Evolutionary conservation across 805 yeast genomes (phyloP), one percentile per base, ranked within the genome.

Genomic region (Scheffersomyces coipomensis): DNA sequence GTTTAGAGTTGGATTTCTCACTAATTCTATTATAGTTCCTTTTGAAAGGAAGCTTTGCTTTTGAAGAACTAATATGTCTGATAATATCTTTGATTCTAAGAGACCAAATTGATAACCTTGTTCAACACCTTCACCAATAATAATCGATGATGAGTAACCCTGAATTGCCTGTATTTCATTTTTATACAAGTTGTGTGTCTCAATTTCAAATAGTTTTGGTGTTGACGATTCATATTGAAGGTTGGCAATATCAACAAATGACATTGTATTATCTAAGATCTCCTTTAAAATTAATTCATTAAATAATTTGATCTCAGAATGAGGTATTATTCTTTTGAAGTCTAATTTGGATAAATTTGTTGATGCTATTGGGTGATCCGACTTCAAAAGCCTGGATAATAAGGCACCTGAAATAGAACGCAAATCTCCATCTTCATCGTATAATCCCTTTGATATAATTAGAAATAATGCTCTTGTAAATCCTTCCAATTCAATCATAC

Each of bases 181-280:
- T 47, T 80, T 68, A 59, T 80, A 86, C 29, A 84, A 73, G 47
- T 88, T 87, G 39, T 73, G 76, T 49, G 77, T 78, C 53, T 88
- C 97, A 5, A 73, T 60, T 5, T 79, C 79, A 57, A 88, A 88
- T 29, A 88, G 55, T 2, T 27, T 27, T n/a, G 30, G 5, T 13
- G n/a, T 7, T 3, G 30, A 27, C 15, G 7, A 7, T 13, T 27
- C 6, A 27, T 27, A 27, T 12, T 18, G 7, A 8, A 27, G 18
- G 15, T n/a, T 6, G 3, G 30, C 7, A 27, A 27, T 13, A 27
- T 27, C 18, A 7, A 7, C 12, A 15, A 27, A 27, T 4, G 30
- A 27, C 27, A 24, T 24, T 5, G 30, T 27, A n/a, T 5, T 8
- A 10, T 15, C 30, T 5, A 27, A 27, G 4, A 27, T 13, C 15